These are phyloP conservation scores for Theileria parva DNA, from an alignment of 169 alveolate genomes.

Conservation along the genomic window DNA sequence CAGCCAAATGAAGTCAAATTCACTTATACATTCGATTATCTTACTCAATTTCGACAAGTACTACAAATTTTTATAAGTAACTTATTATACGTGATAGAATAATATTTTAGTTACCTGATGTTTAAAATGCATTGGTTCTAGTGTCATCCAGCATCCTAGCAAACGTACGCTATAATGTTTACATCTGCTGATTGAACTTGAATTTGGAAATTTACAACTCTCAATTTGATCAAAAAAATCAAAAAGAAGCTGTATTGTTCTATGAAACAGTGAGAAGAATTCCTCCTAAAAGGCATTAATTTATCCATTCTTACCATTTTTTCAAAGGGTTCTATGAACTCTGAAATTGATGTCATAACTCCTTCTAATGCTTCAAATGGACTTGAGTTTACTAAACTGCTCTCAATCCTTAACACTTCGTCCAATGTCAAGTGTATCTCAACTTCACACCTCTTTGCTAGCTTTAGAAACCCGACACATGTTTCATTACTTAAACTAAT, in stretches of 20 bases:
- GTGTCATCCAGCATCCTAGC: slow-evolving; percentile 66
- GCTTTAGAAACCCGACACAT: not conserved
- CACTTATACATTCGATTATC: slow-evolving; percentile 19
- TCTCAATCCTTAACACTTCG: slow-evolving; percentile 28
- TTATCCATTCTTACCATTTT: slow-evolving; percentile 8
- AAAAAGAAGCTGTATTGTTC: slow-evolving; percentile 25
- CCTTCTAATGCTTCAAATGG: slow-evolving; percentile 35
- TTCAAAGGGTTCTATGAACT: slow-evolving; percentile 3
- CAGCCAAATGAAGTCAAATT: slow-evolving; percentile 47
- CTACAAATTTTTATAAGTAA: slow-evolving; percentile 1
- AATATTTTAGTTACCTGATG: slow-evolving; percentile 26
- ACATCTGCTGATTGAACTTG: slow-evolving; percentile 8
- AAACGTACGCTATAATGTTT: slow-evolving; percentile 1
- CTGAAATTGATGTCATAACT: slow-evolving; percentile 22
- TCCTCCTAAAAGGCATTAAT: slow-evolving; percentile 9
- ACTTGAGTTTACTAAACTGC: not conserved
- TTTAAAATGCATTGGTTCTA: slow-evolving; percentile 53
- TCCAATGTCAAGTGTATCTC: slow-evolving; percentile 51
- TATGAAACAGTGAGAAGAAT: slow-evolving; percentile 43
- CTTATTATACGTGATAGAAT: not conserved
- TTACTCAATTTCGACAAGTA: slow-evolving; percentile 18
- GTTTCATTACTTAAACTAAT: not conserved
- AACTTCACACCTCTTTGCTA: slow-evolving; percentile 43
- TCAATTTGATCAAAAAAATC: slow-evolving; percentile 40
- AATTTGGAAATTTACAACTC: not conserved